Evolutionary conservation across 306 rosid species (phyloP), one percentile per base, ranked within the genome.

Genomic region (Cucumis hystrix): DNA sequence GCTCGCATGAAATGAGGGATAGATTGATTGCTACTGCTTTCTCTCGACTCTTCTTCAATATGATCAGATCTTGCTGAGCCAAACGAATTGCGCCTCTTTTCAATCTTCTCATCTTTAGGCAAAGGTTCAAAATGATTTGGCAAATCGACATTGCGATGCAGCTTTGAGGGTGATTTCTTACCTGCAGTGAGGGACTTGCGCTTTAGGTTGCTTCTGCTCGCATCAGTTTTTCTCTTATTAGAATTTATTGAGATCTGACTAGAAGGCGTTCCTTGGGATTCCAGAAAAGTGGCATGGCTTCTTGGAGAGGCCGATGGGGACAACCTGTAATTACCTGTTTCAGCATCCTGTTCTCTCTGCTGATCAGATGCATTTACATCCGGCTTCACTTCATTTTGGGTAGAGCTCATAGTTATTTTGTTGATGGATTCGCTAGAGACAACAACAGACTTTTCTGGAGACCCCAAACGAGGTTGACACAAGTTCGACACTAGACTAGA

Each of bases 1-100:
- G 92, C 97, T 88, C 89, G 97, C 99, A 95, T 95, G 85, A 95
- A 95, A 79, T 52, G 97, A 33, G 99, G 99, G 80, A 92, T 16
- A 63, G 91, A 82, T 78, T 30, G 85, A 30, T 86, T 90, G 80
- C 70, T 77, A 80, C 78, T 80, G 84, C 89, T 85, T 72, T 89
- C 96, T 81, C 82, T 80, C 14, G 92, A 83, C 69, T 92, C 99
- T 83, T 90, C 91, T 72, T 89, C 97, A 76, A 41, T 35, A 1
- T 88, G 81, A 75, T 92, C 99, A 14, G 96, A 83, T 78, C 69
- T 90, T 69, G 84, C 79, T 16, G 89, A 86, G 79, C 92, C 97
- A 78, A 90, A 84, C 77, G 99, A 95, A 81, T 59, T 89, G 80
- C 87, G 90, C 62, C 96, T 85, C 83, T 92, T 95, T 57, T 86